These are phyloP conservation scores for Hericium alpestre DNA, from an alignment of 768 basidiomycete species.

Conservation along the genomic window DNA sequence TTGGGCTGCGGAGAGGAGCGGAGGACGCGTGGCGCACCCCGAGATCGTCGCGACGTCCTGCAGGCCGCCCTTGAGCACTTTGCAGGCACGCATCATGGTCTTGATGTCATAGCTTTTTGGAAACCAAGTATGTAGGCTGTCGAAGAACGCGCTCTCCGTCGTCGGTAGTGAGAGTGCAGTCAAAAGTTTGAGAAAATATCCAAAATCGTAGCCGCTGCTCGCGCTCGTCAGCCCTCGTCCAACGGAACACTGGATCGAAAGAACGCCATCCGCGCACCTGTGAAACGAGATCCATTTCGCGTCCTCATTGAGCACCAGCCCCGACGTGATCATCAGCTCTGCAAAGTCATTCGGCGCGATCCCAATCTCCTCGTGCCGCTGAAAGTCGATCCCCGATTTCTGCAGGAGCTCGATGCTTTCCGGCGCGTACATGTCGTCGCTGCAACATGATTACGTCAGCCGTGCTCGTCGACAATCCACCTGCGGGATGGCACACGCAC, in stretches of 20 bases:
- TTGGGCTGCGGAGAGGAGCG: neutral
- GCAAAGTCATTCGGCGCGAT: conserved; percentile 92
- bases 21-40: conserved; percentile 47
- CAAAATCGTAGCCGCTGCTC: conserved; percentile 93
- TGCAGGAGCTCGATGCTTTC: conserved; percentile 91
- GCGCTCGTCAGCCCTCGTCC: neutral
- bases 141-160: conserved; percentile 84
- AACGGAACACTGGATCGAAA: neutral
- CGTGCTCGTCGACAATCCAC: neutral
- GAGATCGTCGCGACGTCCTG: conserved; percentile 93
- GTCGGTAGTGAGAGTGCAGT: conserved; percentile 79
- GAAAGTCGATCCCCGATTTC: conserved; percentile 93
- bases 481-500: conserved; percentile 35
- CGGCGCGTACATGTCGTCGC: conserved; percentile 98
- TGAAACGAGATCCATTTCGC: conserved; percentile 98
- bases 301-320: conserved; percentile 79
- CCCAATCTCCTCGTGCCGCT: conserved; percentile 84
- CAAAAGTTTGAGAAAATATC: conserved; percentile 92
- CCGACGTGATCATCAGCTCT: conserved; percentile 93
- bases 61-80: conserved; percentile 74
- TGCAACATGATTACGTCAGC: conserved; percentile 24
- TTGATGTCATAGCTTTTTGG: conserved; percentile 97
- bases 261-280: conserved; percentile 48
- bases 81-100: conserved; percentile 83
- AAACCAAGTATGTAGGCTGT: conserved; percentile 83